Evolutionary conservation across 2,329 filamentous ascomycete genomes (phyloP).

Genomic region (Hypoxylon sp.): DNA sequence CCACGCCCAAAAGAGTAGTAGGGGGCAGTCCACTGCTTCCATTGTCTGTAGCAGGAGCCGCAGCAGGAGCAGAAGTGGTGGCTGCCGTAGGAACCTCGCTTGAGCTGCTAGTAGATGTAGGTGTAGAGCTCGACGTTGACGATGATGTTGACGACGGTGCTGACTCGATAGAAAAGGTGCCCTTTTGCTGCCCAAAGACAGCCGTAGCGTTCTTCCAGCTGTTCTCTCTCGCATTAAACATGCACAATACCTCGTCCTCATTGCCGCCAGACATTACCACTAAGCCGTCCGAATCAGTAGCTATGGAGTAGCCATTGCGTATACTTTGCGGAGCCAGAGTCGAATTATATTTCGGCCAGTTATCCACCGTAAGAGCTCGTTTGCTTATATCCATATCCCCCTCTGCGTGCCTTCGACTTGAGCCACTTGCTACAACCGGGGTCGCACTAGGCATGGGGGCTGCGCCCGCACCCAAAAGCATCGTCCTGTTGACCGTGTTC

Average conservation of each 20-base stretch:
- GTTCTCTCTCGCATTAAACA: conserved; percentile 84
- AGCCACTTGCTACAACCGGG: conserved; percentile 56
- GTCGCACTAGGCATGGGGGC: conserved; percentile 64
- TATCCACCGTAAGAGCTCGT: conserved; percentile 68
- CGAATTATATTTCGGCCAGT: conserved; percentile 86
- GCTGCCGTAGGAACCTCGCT: conserved; percentile 48
- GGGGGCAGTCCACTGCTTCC: conserved; percentile 54
- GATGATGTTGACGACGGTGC: conserved; percentile 53
- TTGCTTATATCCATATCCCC: conserved; percentile 42
- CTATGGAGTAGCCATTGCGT: conserved; percentile 79
- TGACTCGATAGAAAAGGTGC: conserved; percentile 55
- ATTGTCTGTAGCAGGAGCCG: conserved; percentile 37
- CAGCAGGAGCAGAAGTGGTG: conserved; percentile 51
- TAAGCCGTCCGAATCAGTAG: conserved; percentile 74
- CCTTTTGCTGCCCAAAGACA: conserved; percentile 68
- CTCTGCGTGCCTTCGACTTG: conserved; percentile 47
- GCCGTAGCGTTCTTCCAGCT: conserved; percentile 81
- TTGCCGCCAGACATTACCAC: conserved; percentile 86
- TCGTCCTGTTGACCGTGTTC: conserved; percentile 79
- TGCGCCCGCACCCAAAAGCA: conserved; percentile 75
- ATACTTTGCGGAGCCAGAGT: conserved; percentile 76
- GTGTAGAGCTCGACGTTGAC: conserved; percentile 55
- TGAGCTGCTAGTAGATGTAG: conserved; percentile 41
- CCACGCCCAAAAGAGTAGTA: conserved; percentile 82
- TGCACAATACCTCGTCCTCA: conserved; percentile 74